Evolutionary conservation across 192 early-diverging fungal genomes (phyloP).

Genomic region (Gigaspora rosea): DNA sequence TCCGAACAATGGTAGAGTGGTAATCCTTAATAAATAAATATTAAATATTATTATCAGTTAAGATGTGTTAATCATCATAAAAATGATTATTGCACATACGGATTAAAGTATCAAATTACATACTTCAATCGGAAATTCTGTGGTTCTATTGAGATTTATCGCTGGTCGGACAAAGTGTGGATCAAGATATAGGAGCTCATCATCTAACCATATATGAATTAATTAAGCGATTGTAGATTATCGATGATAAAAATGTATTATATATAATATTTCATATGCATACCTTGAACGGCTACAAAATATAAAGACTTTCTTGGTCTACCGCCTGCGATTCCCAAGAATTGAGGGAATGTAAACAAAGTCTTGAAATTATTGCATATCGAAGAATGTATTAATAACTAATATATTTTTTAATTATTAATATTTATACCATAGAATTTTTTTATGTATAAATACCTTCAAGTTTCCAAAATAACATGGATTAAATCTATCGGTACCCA

Average conservation of each 20-base stretch:
- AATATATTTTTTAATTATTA: neutral
- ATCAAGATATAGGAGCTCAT: conserved; percentile 45
- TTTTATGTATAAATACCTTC: conserved; percentile 17
- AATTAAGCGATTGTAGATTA: too few species aligned
- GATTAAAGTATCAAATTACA: too few species aligned
- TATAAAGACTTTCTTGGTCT: conserved; percentile 44
- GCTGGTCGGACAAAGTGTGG: conserved; percentile 45
- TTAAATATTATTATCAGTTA: too few species aligned
- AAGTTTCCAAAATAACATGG: conserved; percentile 23
- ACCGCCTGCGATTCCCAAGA: conserved; percentile 48
- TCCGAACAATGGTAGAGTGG: conserved; percentile 40
- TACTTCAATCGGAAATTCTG: conserved; percentile 35
- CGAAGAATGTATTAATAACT: neutral
- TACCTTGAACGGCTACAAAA: conserved; percentile 48
- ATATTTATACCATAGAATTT: neutral
- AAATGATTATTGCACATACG: too few species aligned
- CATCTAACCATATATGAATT: conserved; percentile 19
- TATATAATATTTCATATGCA: neutral
- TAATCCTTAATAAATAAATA: conserved; percentile 36
- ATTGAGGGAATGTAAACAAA: conserved; percentile 43
- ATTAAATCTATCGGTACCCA: conserved; percentile 27
- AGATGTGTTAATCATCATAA: too few species aligned
- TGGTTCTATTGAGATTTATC: conserved; percentile 34
- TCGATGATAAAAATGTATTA: too few species aligned
- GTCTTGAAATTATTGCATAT: conserved; percentile 27